Conservation (phyloP, 352 stramenopile genomes). For the Pythium folliculosum region DNA sequence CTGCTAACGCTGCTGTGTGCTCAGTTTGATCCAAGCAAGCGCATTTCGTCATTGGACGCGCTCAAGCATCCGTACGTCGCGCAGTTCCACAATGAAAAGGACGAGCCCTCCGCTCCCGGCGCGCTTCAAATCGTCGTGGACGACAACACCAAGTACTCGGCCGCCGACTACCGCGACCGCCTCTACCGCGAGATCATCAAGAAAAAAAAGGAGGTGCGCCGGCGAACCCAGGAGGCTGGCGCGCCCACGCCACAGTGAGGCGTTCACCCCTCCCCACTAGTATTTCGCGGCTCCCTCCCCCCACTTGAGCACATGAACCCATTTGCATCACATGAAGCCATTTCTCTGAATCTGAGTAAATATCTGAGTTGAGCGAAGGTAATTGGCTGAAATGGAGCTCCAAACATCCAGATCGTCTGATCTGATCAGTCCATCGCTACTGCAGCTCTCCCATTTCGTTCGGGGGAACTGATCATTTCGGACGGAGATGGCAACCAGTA, state of each 20-base stretch:
- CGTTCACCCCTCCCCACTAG: not conserved
- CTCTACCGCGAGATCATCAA: constrained; percentile 94
- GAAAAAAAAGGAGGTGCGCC: constrained; percentile 91
- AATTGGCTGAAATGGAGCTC: constrained; percentile 5
- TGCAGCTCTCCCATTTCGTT: not conserved
- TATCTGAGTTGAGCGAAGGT: constrained; percentile 2
- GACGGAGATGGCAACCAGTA: not conserved
- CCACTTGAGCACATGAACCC: constrained; percentile 3
- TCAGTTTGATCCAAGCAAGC: constrained; percentile 93
- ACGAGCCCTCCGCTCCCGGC: constrained; percentile 80
- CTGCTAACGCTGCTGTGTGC: not conserved
- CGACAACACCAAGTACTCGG: constrained; percentile 95
- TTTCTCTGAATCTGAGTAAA: constrained; percentile 12
- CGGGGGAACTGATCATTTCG: not conserved
- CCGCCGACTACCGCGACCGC: constrained; percentile 91
- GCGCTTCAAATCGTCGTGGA: constrained; percentile 88
- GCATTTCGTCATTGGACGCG: constrained; percentile 83
- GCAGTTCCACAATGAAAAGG: constrained; percentile 95
- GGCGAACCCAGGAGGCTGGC: constrained; percentile 38
- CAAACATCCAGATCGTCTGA: constrained; percentile 13
- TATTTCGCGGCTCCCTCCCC: not conserved
- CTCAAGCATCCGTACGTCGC: constrained; percentile 94
- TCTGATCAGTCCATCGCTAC: constrained; percentile 9
- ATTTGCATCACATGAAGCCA: constrained; percentile 4
- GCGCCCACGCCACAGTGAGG: constrained; percentile 27